phyloP scores from a whole-genome alignment of 148 eudicot species.

The Suaeda aralocaspica region DNA sequence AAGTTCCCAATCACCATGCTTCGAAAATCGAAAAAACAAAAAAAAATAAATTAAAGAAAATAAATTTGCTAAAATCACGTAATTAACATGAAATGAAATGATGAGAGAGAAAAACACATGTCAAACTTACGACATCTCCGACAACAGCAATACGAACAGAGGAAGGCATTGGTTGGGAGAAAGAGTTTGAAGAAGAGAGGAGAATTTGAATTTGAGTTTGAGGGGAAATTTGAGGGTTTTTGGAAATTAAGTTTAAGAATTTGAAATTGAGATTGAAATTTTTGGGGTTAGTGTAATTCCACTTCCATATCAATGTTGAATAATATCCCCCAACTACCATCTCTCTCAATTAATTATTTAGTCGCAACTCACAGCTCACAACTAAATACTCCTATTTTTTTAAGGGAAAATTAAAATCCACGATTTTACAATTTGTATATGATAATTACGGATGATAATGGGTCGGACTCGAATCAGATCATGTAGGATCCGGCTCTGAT shows the following conservation, averaged over 20 bases:
- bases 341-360: too few species aligned
- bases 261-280: not conserved
- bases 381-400: too few species aligned
- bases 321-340: too few species aligned
- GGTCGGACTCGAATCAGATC: too few species aligned
- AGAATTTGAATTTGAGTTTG: too few species aligned
- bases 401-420: too few species aligned
- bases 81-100: not conserved
- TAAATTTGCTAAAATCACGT: not conserved
- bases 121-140: slow-evolving; percentile 62
- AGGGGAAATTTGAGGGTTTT: not conserved
- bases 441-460: too few species aligned
- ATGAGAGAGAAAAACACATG: not conserved
- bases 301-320: too few species aligned
- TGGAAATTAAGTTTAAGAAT: not conserved
- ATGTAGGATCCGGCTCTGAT: too few species aligned
- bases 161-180: slow-evolving; percentile 33
- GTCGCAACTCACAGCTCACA: too few species aligned
- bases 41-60: not conserved
- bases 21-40: slow-evolving; percentile 8
- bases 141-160: slow-evolving; percentile 66
- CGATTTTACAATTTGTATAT: too few species aligned
- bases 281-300: too few species aligned
- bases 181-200: not conserved
- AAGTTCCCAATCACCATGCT: slow-evolving; percentile 80